Evolutionary conservation across 257 asterid species (phyloP).

Genomic region (Lithospermum erythrorhizon): DNA sequence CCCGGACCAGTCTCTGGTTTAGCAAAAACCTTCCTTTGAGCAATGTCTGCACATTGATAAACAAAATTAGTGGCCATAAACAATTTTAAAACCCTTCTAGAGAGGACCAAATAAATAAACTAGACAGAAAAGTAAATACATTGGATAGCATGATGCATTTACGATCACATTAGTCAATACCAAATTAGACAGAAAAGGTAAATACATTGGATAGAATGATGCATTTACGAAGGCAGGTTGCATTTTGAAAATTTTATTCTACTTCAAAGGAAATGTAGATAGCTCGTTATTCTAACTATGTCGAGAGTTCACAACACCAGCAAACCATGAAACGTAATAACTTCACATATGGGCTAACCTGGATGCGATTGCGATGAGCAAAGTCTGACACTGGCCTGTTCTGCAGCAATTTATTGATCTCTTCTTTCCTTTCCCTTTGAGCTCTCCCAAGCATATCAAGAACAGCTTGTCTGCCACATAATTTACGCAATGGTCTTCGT

Average conservation of each 20-base stretch:
- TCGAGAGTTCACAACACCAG: too few relatives aligned
- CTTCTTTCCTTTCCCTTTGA: constrained; percentile 59
- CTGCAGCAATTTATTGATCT: constrained; percentile 50
- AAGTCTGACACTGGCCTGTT: constrained; percentile 61
- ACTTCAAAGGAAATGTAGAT: background rate
- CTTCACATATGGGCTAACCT: constrained; percentile 32
- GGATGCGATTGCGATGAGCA: constrained; percentile 84
- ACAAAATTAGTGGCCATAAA: constrained; percentile 6
- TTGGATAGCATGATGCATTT: too few relatives aligned
- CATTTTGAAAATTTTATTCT: too few relatives aligned
- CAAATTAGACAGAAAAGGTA: background rate
- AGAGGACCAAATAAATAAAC: background rate
- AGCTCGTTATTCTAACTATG: background rate
- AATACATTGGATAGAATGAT: too few relatives aligned
- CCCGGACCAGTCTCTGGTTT: constrained; percentile 33
- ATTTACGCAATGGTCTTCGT: constrained; percentile 48
- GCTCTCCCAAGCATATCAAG: constrained; percentile 70
- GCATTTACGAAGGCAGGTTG: too few relatives aligned
- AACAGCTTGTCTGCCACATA: constrained; percentile 88
- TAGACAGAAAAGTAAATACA: background rate
- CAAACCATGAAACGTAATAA: background rate
- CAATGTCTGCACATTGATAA: constrained; percentile 42
- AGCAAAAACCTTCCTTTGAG: constrained; percentile 75
- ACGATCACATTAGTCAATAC: background rate
- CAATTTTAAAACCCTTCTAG: background rate